Evolutionary conservation across 2,329 filamentous ascomycete species (phyloP).

Genomic region (Huntiella abstrusa): DNA sequence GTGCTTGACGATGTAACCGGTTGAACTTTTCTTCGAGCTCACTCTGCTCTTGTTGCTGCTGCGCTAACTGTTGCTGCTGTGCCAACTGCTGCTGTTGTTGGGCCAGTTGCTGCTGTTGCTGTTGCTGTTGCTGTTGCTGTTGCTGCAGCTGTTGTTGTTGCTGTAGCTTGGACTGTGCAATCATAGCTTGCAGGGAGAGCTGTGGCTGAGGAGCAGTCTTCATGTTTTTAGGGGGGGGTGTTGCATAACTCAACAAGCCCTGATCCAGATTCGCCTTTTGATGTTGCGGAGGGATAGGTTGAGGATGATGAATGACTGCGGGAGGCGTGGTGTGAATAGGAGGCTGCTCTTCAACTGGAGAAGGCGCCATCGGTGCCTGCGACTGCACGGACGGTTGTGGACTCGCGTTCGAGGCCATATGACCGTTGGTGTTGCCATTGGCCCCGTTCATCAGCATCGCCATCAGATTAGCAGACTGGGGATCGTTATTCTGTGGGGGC

Average conservation of each 20-base stretch:
- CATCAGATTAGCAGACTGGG: constrained; percentile 6
- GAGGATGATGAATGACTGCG: constrained; percentile 21
- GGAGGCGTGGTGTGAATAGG: constrained; percentile 16
- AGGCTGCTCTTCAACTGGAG: constrained; percentile 28
- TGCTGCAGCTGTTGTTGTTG: constrained; percentile 8
- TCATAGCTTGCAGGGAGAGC: constrained; percentile 7
- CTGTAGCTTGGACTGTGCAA: constrained; percentile 10
- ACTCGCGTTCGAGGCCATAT: constrained; percentile 4
- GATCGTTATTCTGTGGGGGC: constrained; percentile 5
- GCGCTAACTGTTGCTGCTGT: constrained; percentile 3
- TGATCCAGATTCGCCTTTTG: constrained; percentile 26
- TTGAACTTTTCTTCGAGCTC: not conserved
- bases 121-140: constrained; percentile 6
- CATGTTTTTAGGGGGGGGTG: constrained; percentile 10
- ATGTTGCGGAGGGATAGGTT: constrained; percentile 35
- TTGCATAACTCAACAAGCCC: constrained; percentile 12
- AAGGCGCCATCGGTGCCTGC: constrained; percentile 35
- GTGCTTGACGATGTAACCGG: too few relatives aligned
- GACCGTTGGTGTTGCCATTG: not conserved
- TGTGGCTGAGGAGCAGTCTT: constrained; percentile 8
- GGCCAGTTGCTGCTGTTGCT: not conserved
- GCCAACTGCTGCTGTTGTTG: constrained; percentile 6
- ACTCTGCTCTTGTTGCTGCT: not conserved
- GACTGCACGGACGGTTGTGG: constrained; percentile 7
- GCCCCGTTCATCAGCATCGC: constrained; percentile 6